Percentiles rank a stretch among this genome's conserved stretches.
Conservation (phyloP, 208 protist genomes). For the Borovskyia barvae region DNA sequence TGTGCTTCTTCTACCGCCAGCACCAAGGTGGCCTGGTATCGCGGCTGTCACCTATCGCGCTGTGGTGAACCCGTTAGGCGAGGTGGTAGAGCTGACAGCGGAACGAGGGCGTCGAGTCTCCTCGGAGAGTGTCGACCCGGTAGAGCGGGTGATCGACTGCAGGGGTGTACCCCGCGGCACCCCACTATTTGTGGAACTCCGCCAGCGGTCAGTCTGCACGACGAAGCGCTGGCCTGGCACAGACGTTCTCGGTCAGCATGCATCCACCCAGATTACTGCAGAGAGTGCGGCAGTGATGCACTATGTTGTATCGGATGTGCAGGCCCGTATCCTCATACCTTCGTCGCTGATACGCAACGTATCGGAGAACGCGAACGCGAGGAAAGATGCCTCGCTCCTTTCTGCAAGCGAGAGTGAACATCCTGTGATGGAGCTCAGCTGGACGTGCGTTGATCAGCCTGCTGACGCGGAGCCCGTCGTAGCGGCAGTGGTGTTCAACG, state of each 20-base stretch:
- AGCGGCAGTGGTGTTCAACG: slow-evolving; percentile 2
- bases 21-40: background rate
- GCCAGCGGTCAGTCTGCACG: background rate
- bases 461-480: background rate
- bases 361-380: background rate
- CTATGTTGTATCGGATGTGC: slow-evolving; percentile 7
- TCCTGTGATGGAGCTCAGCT: slow-evolving; percentile 5
- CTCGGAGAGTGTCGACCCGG: background rate
- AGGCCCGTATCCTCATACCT: background rate
- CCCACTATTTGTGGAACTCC: slow-evolving; percentile 1
- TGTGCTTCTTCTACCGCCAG: slow-evolving; percentile 6
- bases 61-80: slow-evolving; percentile 2
- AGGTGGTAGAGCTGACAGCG: background rate
- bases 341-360: no score
- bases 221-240: background rate
- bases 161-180: background rate
- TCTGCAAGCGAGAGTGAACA: background rate
- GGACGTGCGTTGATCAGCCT: background rate
- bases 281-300: background rate
- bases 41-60: no score
- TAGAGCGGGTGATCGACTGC: slow-evolving; percentile 8
- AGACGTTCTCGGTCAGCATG: background rate
- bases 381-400: background rate
- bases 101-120: background rate
- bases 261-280: background rate